Evolutionary conservation across 2,329 filamentous ascomycete species (phyloP).

Genomic region (Colletotrichum tabaci): DNA sequence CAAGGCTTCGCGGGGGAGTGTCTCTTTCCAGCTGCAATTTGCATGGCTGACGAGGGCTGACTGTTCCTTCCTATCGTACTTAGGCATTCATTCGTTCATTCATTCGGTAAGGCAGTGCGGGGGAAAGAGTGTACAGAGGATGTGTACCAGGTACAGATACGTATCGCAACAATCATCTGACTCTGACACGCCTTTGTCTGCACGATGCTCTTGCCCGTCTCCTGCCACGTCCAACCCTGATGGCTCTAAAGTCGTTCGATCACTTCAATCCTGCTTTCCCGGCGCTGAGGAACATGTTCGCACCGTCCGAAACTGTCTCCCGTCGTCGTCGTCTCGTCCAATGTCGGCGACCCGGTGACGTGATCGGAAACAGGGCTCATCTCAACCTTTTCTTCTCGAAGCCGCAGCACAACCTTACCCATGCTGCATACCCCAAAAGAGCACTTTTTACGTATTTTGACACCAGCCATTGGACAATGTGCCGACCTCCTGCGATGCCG

Average conservation of each 20-base stretch:
- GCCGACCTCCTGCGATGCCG: slow-evolving; percentile 7
- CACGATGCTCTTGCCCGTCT: not conserved
- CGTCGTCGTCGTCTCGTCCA: not conserved
- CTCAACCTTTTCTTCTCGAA: slow-evolving; percentile 26
- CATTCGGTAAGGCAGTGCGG: no score
- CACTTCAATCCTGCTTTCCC: not conserved
- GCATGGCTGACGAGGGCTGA: not conserved
- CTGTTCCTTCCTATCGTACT: not conserved
- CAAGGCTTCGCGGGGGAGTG: slow-evolving; percentile 13
- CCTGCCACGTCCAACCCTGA: slow-evolving; percentile 18
- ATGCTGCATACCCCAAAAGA: not conserved
- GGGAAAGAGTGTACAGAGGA: no score
- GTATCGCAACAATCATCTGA: not conserved
- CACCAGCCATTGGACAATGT: slow-evolving; percentile 17
- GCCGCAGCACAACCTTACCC: no score
- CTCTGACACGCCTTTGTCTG: slow-evolving; percentile 19
- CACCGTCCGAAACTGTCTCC: not conserved
- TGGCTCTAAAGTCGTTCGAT: not conserved
- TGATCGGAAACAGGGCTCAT: slow-evolving; percentile 14
- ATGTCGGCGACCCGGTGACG: slow-evolving; percentile 30
- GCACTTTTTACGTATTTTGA: slow-evolving; percentile 34
- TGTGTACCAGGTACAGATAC: no score
- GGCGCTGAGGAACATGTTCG: slow-evolving; percentile 21
- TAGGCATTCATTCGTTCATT: no score
- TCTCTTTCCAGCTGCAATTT: slow-evolving; percentile 12